Percentiles rank a stretch among this genome's conserved stretches.
phyloP scores from a whole-genome alignment of 1,139 yeast genomes.

The Saccharomycopsis phalli region DNA sequence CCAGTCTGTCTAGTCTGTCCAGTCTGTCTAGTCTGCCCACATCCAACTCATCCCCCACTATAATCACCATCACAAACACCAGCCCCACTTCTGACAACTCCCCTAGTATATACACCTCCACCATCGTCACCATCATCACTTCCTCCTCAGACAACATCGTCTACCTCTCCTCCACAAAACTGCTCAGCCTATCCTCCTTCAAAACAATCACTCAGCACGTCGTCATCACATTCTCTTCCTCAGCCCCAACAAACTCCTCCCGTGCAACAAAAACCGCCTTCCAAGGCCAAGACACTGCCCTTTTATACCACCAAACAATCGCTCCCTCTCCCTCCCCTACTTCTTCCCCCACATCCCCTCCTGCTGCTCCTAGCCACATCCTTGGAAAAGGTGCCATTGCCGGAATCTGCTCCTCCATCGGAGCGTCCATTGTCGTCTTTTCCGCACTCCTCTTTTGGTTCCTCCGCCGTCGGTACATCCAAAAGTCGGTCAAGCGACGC shows the following conservation, averaged over 20 bases:
- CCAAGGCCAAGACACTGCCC: no score
- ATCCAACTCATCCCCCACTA: no score
- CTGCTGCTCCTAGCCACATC: background rate
- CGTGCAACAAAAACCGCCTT: background rate
- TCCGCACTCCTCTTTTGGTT: slow-evolving; percentile 1
- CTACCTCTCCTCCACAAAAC: background rate
- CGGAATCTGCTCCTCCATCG: slow-evolving; percentile 10
- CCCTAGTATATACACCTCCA: slow-evolving; percentile 4
- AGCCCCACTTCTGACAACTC: background rate
- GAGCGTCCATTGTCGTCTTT: slow-evolving; percentile 1
- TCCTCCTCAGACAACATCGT: slow-evolving; percentile 1
- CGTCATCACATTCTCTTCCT: background rate
- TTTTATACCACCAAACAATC: no score
- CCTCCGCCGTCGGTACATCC: slow-evolving; percentile 1
- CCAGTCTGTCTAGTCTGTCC: no score
- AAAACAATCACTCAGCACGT: background rate
- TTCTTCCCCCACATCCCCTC: slow-evolving; percentile 1
- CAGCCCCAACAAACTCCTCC: background rate
- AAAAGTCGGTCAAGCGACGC: background rate
- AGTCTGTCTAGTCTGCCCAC: no score
- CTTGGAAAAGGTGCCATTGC: slow-evolving; percentile 5
- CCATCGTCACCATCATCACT: background rate
- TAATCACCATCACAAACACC: background rate
- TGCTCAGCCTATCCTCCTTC: background rate
- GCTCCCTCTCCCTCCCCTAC: no score